A percentile compares a stretch with the other conserved stretches of the same genome.
phyloP scores from a whole-genome alignment of 345 rosid genomes.

The Punica granatum region DNA sequence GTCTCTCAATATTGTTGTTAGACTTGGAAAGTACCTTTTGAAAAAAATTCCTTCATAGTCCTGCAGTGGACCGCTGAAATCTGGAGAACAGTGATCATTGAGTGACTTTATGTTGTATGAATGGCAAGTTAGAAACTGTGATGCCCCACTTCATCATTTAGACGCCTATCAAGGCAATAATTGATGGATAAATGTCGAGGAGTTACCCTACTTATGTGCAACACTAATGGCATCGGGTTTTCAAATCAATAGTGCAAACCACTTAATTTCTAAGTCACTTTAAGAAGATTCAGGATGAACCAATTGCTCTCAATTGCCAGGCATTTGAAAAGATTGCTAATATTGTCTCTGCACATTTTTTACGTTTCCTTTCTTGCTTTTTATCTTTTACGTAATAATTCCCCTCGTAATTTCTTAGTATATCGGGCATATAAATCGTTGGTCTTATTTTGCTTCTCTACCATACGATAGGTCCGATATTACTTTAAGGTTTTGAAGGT shows the following conservation, averaged over 20 bases:
- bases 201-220: background rate
- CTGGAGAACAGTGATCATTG: background rate
- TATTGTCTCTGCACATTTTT: background rate
- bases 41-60: background rate
- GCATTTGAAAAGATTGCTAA: background rate
- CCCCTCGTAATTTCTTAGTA: background rate
- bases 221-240: conserved; percentile 3
- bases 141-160: conserved; percentile 4
- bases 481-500: background rate
- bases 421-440: background rate
- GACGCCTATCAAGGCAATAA: conserved; percentile 1
- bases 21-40: background rate
- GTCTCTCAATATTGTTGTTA: background rate
- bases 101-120: background rate
- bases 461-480: background rate
- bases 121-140: background rate
- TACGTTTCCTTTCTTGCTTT: background rate
- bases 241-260: conserved; percentile 2
- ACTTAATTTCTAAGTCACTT: background rate
- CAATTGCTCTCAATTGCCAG: background rate
- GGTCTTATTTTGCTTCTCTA: background rate
- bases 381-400: background rate
- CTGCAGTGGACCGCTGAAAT: background rate
- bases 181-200: background rate
- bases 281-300: background rate